These are phyloP conservation scores for Amylostereum areolatum DNA, from an alignment of 1,284 basidiomycete genomes.

Conservation along the genomic window DNA sequence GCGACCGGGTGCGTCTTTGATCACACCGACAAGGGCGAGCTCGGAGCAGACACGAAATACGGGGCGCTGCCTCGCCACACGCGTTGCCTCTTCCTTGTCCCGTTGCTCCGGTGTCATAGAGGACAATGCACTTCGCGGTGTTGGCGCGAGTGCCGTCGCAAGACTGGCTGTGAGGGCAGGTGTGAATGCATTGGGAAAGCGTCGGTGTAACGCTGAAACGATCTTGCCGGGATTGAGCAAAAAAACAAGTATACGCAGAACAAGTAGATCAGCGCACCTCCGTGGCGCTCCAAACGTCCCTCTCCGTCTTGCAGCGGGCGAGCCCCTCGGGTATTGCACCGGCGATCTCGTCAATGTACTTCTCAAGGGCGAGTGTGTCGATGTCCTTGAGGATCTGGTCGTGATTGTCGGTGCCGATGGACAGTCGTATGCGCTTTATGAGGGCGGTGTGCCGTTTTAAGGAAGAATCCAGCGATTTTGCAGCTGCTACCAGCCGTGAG, in stretches of 20 bases:
- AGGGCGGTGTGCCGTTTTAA: conserved; percentile 91
- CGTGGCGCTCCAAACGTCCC: conserved; percentile 87
- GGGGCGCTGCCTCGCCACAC: conserved; percentile 80
- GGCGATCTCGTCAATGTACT: conserved; percentile 94
- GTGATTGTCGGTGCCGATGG: conserved; percentile 71
- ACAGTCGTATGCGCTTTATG: conserved; percentile 84
- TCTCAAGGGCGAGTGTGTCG: conserved; percentile 83
- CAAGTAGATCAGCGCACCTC: conserved; percentile 52
- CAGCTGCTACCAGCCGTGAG: conserved; percentile 14
- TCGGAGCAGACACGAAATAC: conserved; percentile 86
- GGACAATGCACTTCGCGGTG: conserved; percentile 54
- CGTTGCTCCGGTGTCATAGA: conserved; percentile 70
- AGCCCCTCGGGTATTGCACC: conserved; percentile 86
- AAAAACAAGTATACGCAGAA: conserved; percentile 5
- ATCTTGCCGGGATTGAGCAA: conserved; percentile 44
- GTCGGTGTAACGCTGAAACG: conserved; percentile 83
- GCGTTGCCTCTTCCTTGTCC: conserved; percentile 87
- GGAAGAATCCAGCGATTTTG: conserved; percentile 78
- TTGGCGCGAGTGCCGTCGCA: conserved; percentile 58
- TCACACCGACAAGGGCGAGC: conserved; percentile 81
- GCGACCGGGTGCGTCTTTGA: conserved; percentile 57
- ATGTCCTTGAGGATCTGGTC: conserved; percentile 91
- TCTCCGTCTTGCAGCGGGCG: conserved; percentile 78
- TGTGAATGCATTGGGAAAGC: conserved; percentile 80
- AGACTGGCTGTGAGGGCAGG: conserved; percentile 66